These are phyloP conservation scores for Viola odorata DNA, from an alignment of 345 rosid genomes.

Conservation along the genomic window DNA sequence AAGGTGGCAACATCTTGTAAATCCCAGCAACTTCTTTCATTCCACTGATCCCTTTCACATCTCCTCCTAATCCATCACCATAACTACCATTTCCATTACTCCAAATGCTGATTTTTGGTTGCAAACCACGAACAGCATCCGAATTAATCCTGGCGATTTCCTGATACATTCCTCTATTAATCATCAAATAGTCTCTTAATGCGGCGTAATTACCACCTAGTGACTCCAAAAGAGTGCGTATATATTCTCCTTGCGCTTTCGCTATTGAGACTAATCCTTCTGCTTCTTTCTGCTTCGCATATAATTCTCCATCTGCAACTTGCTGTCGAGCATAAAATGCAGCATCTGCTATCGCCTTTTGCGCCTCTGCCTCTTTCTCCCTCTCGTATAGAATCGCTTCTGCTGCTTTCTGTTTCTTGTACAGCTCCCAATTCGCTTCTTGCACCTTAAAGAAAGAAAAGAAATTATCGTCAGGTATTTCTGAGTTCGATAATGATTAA, in stretches of 20 bases:
- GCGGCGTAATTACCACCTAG: slow-evolving; percentile 49
- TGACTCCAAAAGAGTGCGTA: slow-evolving; percentile 48
- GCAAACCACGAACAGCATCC: slow-evolving; percentile 30
- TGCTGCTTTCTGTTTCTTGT: slow-evolving; percentile 60
- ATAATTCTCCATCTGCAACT: slow-evolving; percentile 35
- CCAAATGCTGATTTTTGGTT: slow-evolving; percentile 75
- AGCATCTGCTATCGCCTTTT: slow-evolving; percentile 60
- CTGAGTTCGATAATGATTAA: not conserved
- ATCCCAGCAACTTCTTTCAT: slow-evolving; percentile 70
- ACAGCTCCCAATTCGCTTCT: slow-evolving; percentile 68
- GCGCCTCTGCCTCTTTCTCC: slow-evolving; percentile 57
- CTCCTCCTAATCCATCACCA: slow-evolving; percentile 1
- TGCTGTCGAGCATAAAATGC: slow-evolving; percentile 37
- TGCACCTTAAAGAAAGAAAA: slow-evolving; percentile 39
- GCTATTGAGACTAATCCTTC: slow-evolving; percentile 44
- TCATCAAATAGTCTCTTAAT: slow-evolving; percentile 57
- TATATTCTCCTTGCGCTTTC: slow-evolving; percentile 50
- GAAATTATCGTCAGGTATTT: too few species aligned
- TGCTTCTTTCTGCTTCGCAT: slow-evolving; percentile 55
- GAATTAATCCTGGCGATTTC: slow-evolving; percentile 54
- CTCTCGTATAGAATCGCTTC: slow-evolving; percentile 51
- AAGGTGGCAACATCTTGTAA: slow-evolving; percentile 61
- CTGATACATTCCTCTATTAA: slow-evolving; percentile 38
- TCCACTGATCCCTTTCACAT: slow-evolving; percentile 20
- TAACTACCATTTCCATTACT: slow-evolving; percentile 26